Conservation (phyloP, 345 rosid genomes). For the Clausena lansium region DNA sequence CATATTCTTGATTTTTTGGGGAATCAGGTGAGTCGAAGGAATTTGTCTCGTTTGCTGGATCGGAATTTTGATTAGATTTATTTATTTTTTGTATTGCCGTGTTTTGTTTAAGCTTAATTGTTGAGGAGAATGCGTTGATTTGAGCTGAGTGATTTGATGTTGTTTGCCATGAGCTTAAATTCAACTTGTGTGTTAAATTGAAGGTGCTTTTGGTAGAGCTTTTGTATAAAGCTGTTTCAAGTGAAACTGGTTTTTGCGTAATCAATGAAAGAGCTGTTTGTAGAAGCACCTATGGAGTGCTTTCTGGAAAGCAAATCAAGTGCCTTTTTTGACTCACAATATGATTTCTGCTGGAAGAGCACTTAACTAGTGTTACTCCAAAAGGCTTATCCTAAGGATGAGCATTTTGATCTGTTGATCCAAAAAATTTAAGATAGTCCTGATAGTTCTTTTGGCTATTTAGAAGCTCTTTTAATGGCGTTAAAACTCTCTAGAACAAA, state of each 20-base stretch:
- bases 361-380: not conserved
- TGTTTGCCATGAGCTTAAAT: not conserved
- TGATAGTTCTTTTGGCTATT: not conserved
- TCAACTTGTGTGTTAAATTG: not conserved
- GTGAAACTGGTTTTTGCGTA: not conserved
- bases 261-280: not conserved
- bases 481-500: not conserved
- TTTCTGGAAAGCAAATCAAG: not conserved
- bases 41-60: not conserved
- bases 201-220: not conserved
- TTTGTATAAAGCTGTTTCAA: not conserved
- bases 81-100: not conserved
- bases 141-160: not conserved
- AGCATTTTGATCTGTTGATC: not conserved
- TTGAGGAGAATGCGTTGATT: not conserved
- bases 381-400: not conserved
- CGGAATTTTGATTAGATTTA: not conserved
- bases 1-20: conserved; percentile 97
- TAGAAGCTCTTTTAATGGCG: not conserved
- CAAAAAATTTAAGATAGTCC: not conserved
- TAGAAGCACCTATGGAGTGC: not conserved
- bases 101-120: not conserved
- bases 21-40: conserved; percentile 56
- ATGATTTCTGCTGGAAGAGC: not conserved
- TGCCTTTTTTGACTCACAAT: not conserved